A percentile compares a stretch with the other conserved stretches of the same genome.
Conservation (phyloP, 1,284 basidiomycete genomes). For the Athelia sp. region DNA sequence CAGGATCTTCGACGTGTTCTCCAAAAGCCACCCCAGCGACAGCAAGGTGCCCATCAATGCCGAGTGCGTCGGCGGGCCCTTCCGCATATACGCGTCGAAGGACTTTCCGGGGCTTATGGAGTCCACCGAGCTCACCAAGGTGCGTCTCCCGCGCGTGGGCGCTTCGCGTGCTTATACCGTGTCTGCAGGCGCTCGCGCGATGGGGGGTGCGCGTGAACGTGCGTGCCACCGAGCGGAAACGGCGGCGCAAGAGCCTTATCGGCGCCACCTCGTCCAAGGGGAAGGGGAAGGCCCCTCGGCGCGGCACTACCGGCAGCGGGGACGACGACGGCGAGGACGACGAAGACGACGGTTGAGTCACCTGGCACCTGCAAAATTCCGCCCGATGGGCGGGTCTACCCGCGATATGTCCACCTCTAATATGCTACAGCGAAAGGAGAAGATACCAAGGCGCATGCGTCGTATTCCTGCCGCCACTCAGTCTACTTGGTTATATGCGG, state of each 20-base stretch:
- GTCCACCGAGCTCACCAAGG: slow-evolving; percentile 38
- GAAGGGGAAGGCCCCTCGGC: not conserved
- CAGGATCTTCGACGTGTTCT: slow-evolving; percentile 63
- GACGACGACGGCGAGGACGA: too few species aligned
- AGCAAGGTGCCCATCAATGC: slow-evolving; percentile 25
- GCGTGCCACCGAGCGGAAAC: not conserved
- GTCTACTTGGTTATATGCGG: too few species aligned
- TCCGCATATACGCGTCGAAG: slow-evolving; percentile 36
- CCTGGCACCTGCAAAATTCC: too few species aligned
- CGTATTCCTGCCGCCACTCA: too few species aligned
- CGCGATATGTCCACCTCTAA: too few species aligned
- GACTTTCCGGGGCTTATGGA: slow-evolving; percentile 39
- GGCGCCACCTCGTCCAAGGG: slow-evolving; percentile 10
- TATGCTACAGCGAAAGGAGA: too few species aligned
- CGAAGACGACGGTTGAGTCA: too few species aligned
- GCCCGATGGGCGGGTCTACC: too few species aligned
- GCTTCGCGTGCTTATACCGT: not conserved
- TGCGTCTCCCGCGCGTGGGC: slow-evolving; percentile 19
- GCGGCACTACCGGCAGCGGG: too few species aligned
- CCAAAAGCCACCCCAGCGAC: slow-evolving; percentile 18
- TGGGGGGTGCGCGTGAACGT: not conserved
- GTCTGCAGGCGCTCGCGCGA: not conserved
- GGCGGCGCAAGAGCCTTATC: slow-evolving; percentile 12
- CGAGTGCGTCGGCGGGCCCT: slow-evolving; percentile 35
- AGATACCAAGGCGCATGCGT: too few species aligned